phyloP scores from a whole-genome alignment of 352 stramenopile genomes.

The Elongisporangium prolatum region DNA sequence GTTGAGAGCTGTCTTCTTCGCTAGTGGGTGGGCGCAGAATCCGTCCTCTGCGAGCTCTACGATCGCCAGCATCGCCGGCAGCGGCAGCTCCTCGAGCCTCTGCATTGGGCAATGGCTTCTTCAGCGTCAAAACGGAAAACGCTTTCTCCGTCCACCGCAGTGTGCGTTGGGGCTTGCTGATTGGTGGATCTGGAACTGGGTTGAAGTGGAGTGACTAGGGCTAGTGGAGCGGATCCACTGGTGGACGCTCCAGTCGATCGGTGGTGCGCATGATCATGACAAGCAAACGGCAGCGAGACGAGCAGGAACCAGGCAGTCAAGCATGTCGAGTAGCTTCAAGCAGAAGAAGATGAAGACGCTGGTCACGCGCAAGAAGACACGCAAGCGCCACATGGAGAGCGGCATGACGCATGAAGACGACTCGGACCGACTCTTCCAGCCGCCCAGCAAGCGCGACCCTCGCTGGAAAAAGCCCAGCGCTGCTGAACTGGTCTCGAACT shows the following conservation, averaged over 20 bases:
- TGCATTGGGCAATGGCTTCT: not conserved
- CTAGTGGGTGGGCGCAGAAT: not conserved
- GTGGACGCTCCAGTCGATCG: slow-evolving; percentile 3
- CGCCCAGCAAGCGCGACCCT: slow-evolving; percentile 59
- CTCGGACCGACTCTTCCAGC: slow-evolving; percentile 65
- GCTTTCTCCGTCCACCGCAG: not conserved
- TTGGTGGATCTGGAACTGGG: slow-evolving; percentile 2
- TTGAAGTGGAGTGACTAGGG: not conserved
- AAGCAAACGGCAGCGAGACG: slow-evolving; percentile 2
- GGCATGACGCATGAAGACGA: slow-evolving; percentile 64
- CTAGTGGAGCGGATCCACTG: slow-evolving; percentile 5
- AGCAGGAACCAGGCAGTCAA: slow-evolving; percentile 6
- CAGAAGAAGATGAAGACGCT: slow-evolving; percentile 83
- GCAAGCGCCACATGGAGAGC: slow-evolving; percentile 59
- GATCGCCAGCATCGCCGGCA: slow-evolving; percentile 5
- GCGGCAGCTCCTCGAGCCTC: slow-evolving; percentile 6
- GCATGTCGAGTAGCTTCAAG: slow-evolving; percentile 82
- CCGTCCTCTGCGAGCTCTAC: slow-evolving; percentile 11
- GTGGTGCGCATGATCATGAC: not conserved
- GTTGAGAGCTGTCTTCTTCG: not conserved
- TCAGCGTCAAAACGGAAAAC: not conserved
- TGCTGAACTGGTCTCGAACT: slow-evolving; percentile 25
- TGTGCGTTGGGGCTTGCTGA: not conserved
- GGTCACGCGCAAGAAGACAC: slow-evolving; percentile 73
- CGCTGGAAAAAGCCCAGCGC: slow-evolving; percentile 69